phyloP scores from a whole-genome alignment of 495 filamentous ascomycete species.

The Zalerion maritima region DNA sequence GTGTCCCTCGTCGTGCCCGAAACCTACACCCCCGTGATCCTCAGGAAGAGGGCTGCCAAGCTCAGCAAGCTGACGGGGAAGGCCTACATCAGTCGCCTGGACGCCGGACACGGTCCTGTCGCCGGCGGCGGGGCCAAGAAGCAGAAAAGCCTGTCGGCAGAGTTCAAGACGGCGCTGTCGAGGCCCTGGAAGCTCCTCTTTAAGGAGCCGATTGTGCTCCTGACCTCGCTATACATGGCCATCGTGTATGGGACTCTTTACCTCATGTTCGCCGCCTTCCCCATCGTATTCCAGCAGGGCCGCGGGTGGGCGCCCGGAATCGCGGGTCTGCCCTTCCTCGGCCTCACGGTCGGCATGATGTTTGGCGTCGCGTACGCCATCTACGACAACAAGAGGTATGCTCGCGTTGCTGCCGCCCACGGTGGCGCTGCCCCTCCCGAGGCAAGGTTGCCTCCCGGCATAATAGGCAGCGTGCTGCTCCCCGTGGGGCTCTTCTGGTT shows the following conservation, averaged over 20 bases:
- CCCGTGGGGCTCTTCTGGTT: conserved; percentile 47
- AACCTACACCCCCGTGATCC: conserved; percentile 61
- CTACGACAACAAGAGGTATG: conserved; percentile 49
- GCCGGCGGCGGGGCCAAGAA: too few species aligned
- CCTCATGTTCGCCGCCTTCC: conserved; percentile 80
- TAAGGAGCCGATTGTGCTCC: conserved; percentile 69
- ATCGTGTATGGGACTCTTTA: conserved; percentile 78
- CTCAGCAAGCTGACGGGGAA: conserved; percentile 58
- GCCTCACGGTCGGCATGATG: conserved; percentile 65
- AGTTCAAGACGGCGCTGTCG: conserved; percentile 35
- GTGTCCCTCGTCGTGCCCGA: conserved; percentile 63
- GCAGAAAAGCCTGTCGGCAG: conserved; percentile 26
- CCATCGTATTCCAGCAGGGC: conserved; percentile 58
- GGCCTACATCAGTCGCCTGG: conserved; percentile 35
- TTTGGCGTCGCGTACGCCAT: conserved; percentile 51
- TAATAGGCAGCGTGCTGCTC: conserved; percentile 38
- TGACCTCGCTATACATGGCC: conserved; percentile 61
- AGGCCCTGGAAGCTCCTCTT: conserved; percentile 66
- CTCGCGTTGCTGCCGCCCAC: conserved; percentile 33
- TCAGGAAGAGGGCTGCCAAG: conserved; percentile 52
- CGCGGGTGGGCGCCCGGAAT: conserved; percentile 61
- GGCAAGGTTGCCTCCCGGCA: conserved; percentile 65
- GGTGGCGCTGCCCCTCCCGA: conserved; percentile 52
- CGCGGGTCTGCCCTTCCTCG: conserved; percentile 64
- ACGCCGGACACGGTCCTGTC: conserved; percentile 23